These are phyloP conservation scores for Eutrema yunnanense DNA, from an alignment of 345 rosid species.

Conservation along the genomic window DNA sequence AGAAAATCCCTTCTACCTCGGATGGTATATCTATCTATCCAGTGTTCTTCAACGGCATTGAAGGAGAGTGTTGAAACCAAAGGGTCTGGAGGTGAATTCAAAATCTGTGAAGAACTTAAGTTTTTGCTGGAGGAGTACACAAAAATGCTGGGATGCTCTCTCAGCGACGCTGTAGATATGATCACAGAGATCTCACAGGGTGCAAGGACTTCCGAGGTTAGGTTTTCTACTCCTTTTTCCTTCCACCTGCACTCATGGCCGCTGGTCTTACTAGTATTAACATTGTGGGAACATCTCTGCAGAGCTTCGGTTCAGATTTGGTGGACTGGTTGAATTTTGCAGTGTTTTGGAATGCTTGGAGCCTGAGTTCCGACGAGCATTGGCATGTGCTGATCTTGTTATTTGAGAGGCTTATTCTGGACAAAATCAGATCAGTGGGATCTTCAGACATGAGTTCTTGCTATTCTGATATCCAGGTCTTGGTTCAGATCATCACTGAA, in stretches of 20 bases:
- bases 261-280: not conserved
- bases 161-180: constrained; percentile 51
- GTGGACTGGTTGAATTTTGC: constrained; percentile 83
- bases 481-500: constrained; percentile 72
- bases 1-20: constrained; percentile 85
- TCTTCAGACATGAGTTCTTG: constrained; percentile 43
- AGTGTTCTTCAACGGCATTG: constrained; percentile 46
- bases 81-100: constrained; percentile 50
- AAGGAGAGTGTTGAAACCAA: constrained; percentile 57
- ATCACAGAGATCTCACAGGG: constrained; percentile 58
- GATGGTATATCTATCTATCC: constrained; percentile 76
- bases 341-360: constrained; percentile 80
- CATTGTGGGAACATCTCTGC: constrained; percentile 20
- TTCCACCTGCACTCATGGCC: not conserved
- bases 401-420: constrained; percentile 47
- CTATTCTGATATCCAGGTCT: constrained; percentile 37
- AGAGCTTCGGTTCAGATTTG: constrained; percentile 63
- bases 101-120: constrained; percentile 54
- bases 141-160: constrained; percentile 65
- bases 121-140: constrained; percentile 67
- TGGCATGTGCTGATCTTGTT: constrained; percentile 54
- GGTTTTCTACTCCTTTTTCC: constrained; percentile 6
- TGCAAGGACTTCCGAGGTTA: constrained; percentile 54
- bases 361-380: constrained; percentile 51
- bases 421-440: constrained; percentile 43